phyloP scores from a whole-genome alignment of 2,329 filamentous ascomycete species.

The Epichloe bromicola region DNA sequence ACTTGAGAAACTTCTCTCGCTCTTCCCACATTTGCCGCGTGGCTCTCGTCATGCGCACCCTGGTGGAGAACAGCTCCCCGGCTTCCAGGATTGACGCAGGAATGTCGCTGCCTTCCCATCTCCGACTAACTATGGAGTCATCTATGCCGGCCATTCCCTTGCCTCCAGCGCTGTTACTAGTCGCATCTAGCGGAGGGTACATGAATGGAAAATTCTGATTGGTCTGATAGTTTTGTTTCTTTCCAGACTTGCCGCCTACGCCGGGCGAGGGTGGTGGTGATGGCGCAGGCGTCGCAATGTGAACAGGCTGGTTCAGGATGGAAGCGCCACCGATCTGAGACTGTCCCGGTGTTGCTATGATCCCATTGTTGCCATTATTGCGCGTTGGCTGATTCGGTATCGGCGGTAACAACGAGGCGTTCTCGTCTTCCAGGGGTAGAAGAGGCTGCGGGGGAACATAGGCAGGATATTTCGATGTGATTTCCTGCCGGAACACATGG shows the following conservation, averaged over 20 bases:
- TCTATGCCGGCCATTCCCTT: slow-evolving; percentile 75
- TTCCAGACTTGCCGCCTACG: slow-evolving; percentile 80
- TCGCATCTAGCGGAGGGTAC: slow-evolving; percentile 83
- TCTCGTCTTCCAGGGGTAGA: slow-evolving; percentile 78
- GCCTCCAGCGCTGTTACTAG: slow-evolving; percentile 79
- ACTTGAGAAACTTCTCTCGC: slow-evolving; percentile 79
- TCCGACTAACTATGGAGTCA: slow-evolving; percentile 65
- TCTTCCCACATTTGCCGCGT: slow-evolving; percentile 94
- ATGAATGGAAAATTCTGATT: slow-evolving; percentile 98
- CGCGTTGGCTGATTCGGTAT: slow-evolving; percentile 61
- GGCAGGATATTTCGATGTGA: slow-evolving; percentile 93
- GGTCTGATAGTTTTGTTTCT: slow-evolving; percentile 98
- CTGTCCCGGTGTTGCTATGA: slow-evolving; percentile 43
- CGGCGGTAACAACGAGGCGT: slow-evolving; percentile 80
- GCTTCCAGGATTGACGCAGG: slow-evolving; percentile 92
- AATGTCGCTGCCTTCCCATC: slow-evolving; percentile 89
- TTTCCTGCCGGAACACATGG: slow-evolving; percentile 89
- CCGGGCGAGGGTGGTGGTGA: slow-evolving; percentile 86
- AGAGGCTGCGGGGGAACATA: slow-evolving; percentile 85
- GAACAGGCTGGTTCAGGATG: slow-evolving; percentile 89
- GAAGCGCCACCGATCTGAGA: slow-evolving; percentile 51
- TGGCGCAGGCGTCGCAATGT: slow-evolving; percentile 95
- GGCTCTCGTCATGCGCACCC: slow-evolving; percentile 82
- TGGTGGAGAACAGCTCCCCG: slow-evolving; percentile 76
- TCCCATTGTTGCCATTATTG: slow-evolving; percentile 45